These are phyloP conservation scores for Candida mesenterica DNA, from an alignment of 1,139 yeast genomes.

Conservation along the genomic window DNA sequence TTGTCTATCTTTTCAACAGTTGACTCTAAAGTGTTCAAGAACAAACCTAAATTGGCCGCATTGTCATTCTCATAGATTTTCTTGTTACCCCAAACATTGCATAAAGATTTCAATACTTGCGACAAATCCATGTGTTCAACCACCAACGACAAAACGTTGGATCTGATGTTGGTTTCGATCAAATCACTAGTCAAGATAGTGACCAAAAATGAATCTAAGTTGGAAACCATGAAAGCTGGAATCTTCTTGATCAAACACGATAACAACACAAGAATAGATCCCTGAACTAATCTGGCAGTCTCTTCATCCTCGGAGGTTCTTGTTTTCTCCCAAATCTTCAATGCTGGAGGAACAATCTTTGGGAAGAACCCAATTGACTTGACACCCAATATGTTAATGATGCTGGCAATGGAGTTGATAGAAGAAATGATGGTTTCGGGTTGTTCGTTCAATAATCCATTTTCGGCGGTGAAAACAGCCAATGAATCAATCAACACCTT, in stretches of 20 bases:
- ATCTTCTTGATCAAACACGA: constrained; percentile 78
- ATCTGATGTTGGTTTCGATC: constrained; percentile 59
- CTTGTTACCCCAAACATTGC: constrained; percentile 55
- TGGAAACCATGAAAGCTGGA: constrained; percentile 80
- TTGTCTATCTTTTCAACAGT: constrained; percentile 68
- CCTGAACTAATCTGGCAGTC: constrained; percentile 46
- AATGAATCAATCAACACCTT: constrained; percentile 50
- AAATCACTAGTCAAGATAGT: constrained; percentile 56
- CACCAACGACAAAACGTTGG: constrained; percentile 61
- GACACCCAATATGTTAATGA: constrained; percentile 76
- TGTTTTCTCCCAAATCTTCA: constrained; percentile 51
- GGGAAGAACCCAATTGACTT: constrained; percentile 84
- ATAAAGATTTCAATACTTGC: constrained; percentile 59
- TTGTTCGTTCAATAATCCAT: constrained; percentile 51
- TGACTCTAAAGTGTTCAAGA: constrained; percentile 61
- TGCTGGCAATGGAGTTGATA: constrained; percentile 66
- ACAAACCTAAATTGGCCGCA: constrained; percentile 67
- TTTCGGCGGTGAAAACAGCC: constrained; percentile 49
- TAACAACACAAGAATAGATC: constrained; percentile 67
- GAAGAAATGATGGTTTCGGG: constrained; percentile 75
- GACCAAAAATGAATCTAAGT: constrained; percentile 58
- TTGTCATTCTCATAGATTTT: constrained; percentile 34
- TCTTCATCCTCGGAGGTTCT: constrained; percentile 19
- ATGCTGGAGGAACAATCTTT: constrained; percentile 73
- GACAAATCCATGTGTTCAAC: constrained; percentile 69